Conservation (phyloP, 495 filamentous ascomycete species). For the Trichoderma orchidacearum region DNA sequence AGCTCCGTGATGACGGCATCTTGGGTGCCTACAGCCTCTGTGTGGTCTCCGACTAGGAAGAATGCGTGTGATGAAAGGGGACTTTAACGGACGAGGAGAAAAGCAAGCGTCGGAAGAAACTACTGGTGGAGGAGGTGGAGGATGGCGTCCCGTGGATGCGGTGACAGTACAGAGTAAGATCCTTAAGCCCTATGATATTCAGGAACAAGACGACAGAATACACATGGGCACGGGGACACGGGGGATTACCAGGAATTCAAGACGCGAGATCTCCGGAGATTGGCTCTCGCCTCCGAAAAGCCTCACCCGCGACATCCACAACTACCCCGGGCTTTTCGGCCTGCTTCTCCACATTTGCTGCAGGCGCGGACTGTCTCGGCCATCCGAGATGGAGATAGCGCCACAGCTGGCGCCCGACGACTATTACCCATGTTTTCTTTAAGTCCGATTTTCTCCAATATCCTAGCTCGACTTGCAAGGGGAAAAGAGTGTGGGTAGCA, state of each 20-base stretch:
- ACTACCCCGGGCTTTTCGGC: too few relatives aligned
- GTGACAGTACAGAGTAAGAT: too few relatives aligned
- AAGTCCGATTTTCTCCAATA: neutral
- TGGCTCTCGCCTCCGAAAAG: neutral
- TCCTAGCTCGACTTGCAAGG: neutral
- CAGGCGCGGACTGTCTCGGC: neutral
- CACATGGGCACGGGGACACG: too few relatives aligned
- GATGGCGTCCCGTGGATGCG: too few relatives aligned
- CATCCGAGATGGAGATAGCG: neutral
- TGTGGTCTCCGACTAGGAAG: slow-evolving; percentile 4
- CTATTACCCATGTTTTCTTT: neutral
- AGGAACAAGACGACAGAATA: too few relatives aligned
- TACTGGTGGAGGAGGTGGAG: too few relatives aligned
- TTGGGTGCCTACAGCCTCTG: slow-evolving; percentile 5
- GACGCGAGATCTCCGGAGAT: neutral
- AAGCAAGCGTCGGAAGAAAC: slow-evolving; percentile 13
- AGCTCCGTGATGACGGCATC: slow-evolving; percentile 19
- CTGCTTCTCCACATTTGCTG: slow-evolving; percentile 5
- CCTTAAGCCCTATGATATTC: too few relatives aligned
- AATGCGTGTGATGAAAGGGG: slow-evolving; percentile 1
- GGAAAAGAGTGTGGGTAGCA: neutral
- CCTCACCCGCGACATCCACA: neutral
- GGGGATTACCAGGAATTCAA: neutral
- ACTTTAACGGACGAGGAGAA: slow-evolving; percentile 9
- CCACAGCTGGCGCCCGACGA: neutral